phyloP scores from a whole-genome alignment of 768 basidiomycete genomes.

The Strobilomyces echinocephalus region DNA sequence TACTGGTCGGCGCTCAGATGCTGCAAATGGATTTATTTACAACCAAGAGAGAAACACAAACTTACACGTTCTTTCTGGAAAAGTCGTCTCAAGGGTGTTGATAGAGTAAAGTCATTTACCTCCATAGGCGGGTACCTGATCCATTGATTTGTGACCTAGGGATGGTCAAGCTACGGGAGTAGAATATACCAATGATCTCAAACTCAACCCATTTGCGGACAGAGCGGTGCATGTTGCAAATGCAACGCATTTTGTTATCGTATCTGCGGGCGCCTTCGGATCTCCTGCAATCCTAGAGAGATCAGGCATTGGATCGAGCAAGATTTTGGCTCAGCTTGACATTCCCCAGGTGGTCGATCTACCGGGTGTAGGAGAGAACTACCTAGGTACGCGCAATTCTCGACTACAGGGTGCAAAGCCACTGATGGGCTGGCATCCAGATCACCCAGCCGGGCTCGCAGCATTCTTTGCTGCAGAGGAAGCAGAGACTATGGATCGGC shows the following conservation, averaged over 20 bases:
- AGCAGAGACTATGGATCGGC: slow-evolving; percentile 44
- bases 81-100: slow-evolving; percentile 44
- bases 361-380: slow-evolving; percentile 72
- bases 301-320: slow-evolving; percentile 61
- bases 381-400: slow-evolving; percentile 37
- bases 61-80: slow-evolving; percentile 36
- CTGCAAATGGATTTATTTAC: slow-evolving; percentile 50
- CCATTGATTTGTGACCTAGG: slow-evolving; percentile 9
- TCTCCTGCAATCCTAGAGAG: slow-evolving; percentile 54
- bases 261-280: slow-evolving; percentile 52
- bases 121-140: neutral
- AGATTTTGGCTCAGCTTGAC: slow-evolving; percentile 42
- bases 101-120: slow-evolving; percentile 37
- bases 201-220: slow-evolving; percentile 18
- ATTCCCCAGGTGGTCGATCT: slow-evolving; percentile 55
- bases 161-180: slow-evolving; percentile 40
- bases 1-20: slow-evolving; percentile 54
- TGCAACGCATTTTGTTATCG: slow-evolving; percentile 43
- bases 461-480: slow-evolving; percentile 41
- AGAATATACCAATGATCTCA: slow-evolving; percentile 41
- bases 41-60: slow-evolving; percentile 42
- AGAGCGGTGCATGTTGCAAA: slow-evolving; percentile 25
- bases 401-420: neutral
- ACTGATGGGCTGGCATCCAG: slow-evolving; percentile 1
- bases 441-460: slow-evolving; percentile 29